These are phyloP conservation scores for Cercis canadensis DNA, from an alignment of 306 rosid genomes.

Conservation along the genomic window DNA sequence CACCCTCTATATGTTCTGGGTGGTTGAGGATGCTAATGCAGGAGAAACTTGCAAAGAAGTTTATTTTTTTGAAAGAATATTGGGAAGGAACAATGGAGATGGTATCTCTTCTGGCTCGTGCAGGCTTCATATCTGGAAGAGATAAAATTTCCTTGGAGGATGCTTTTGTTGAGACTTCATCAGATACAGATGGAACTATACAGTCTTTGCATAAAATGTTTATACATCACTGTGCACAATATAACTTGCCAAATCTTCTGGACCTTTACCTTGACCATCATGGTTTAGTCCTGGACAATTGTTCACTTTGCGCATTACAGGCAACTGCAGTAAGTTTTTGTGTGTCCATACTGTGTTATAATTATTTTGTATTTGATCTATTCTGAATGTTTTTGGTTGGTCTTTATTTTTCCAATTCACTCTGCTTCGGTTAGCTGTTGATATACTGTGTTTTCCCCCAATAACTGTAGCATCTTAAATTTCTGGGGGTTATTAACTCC, in stretches of 20 bases:
- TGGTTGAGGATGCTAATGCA: slow-evolving; percentile 82
- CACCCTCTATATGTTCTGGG: slow-evolving; percentile 61
- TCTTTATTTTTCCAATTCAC: slow-evolving; percentile 29
- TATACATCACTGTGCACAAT: slow-evolving; percentile 69
- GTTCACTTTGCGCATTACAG: slow-evolving; percentile 68
- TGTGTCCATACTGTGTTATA: slow-evolving; percentile 33
- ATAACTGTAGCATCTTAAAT: not conserved
- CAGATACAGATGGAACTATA: slow-evolving; percentile 47
- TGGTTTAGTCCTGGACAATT: slow-evolving; percentile 58
- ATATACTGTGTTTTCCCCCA: slow-evolving; percentile 28
- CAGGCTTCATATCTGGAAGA: slow-evolving; percentile 69
- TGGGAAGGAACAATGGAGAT: slow-evolving; percentile 89
- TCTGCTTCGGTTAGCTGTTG: slow-evolving; percentile 33
- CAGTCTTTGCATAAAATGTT: slow-evolving; percentile 77
- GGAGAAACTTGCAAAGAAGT: slow-evolving; percentile 75
- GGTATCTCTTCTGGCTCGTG: slow-evolving; percentile 72
- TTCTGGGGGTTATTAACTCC: not conserved
- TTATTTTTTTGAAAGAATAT: slow-evolving; percentile 82
- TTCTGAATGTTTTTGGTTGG: slow-evolving; percentile 36
- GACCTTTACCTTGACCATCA: slow-evolving; percentile 89
- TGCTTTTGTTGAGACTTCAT: slow-evolving; percentile 55
- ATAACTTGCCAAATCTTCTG: slow-evolving; percentile 84
- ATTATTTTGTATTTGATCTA: slow-evolving; percentile 39
- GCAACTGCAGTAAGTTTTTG: slow-evolving; percentile 85
- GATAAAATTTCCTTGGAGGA: slow-evolving; percentile 42